Percentiles rank a stretch among this genome's conserved stretches.
Conservation (phyloP, 192 early-diverging fungal species). For the Thamnidium elegans region DNA sequence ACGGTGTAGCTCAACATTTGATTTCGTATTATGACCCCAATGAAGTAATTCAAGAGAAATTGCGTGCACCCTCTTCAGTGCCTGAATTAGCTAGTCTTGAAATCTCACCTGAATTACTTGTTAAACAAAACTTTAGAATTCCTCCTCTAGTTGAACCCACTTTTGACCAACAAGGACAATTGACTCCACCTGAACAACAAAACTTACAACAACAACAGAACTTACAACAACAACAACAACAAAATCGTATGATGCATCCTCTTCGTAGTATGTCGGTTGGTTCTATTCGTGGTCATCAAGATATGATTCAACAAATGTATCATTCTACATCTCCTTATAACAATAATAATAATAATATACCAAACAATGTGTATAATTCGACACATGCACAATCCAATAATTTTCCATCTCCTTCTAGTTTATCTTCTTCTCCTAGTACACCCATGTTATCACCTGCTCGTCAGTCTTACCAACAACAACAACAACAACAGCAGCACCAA, state of each 20-base stretch:
- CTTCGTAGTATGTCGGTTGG: slow-evolving; percentile 29
- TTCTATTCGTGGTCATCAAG: slow-evolving; percentile 9
- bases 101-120: slow-evolving; percentile 53
- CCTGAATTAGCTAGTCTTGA: slow-evolving; percentile 52
- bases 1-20: slow-evolving; percentile 38
- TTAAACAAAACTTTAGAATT: slow-evolving; percentile 58
- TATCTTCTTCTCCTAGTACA: slow-evolving; percentile 23
- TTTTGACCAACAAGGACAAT: slow-evolving; percentile 15
- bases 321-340: neutral
- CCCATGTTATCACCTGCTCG: slow-evolving; percentile 25
- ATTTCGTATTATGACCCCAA: slow-evolving; percentile 44
- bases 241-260: slow-evolving; percentile 16
- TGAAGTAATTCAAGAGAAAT: slow-evolving; percentile 46
- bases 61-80: slow-evolving; percentile 51
- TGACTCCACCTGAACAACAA: slow-evolving; percentile 17
- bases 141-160: slow-evolving; percentile 40
- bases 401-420: slow-evolving; percentile 21
- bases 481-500: neutral
- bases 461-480: slow-evolving; percentile 12
- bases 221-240: slow-evolving; percentile 1
- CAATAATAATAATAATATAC: neutral
- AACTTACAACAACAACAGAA: slow-evolving; percentile 1
- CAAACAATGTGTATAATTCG: slow-evolving; percentile 10
- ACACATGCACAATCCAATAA: neutral
- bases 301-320: neutral